A percentile compares a stretch with the other conserved stretches of the same genome.
Conservation (phyloP, 192 early-diverging fungal species). For the Irineochytrium annulatum region DNA sequence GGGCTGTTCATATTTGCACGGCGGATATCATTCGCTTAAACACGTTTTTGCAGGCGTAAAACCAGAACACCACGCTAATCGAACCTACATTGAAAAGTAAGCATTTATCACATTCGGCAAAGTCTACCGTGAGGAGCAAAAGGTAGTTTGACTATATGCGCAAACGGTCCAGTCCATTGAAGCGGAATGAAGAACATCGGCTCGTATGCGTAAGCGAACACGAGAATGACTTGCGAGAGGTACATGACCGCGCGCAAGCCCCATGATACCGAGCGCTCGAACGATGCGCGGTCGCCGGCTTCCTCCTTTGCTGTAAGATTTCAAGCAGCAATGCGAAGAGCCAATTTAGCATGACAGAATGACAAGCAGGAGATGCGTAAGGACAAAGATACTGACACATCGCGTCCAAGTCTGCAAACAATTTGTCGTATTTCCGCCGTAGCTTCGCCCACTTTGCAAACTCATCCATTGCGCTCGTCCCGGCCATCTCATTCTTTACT, state of each 20-base stretch:
- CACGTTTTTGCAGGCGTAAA: slow-evolving; percentile 19
- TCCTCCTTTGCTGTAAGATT: slow-evolving; percentile 8
- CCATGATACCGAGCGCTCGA: slow-evolving; percentile 19
- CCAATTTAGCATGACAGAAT: slow-evolving; percentile 2
- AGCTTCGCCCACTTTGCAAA: slow-evolving; percentile 69
- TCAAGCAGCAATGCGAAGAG: neutral
- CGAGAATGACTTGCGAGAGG: slow-evolving; percentile 1
- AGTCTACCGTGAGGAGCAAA: slow-evolving; percentile 18
- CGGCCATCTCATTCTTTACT: slow-evolving; percentile 7
- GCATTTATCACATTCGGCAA: neutral
- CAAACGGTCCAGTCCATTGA: slow-evolving; percentile 15
- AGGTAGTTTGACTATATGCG: slow-evolving; percentile 7
- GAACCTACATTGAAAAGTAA: slow-evolving; percentile 10
- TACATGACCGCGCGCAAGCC: slow-evolving; percentile 11
- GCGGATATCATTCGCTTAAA: neutral
- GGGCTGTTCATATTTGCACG: neutral
- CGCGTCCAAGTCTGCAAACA: slow-evolving; percentile 11
- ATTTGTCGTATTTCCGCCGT: slow-evolving; percentile 92
- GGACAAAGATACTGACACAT: neutral
- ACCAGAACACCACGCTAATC: slow-evolving; percentile 17
- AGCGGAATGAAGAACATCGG: slow-evolving; percentile 22
- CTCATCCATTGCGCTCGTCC: slow-evolving; percentile 18
- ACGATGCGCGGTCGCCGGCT: slow-evolving; percentile 10
- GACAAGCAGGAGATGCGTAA: neutral
- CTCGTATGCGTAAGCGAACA: slow-evolving; percentile 2